phyloP scores from a whole-genome alignment of 306 rosid species.

The Prunus salicina region DNA sequence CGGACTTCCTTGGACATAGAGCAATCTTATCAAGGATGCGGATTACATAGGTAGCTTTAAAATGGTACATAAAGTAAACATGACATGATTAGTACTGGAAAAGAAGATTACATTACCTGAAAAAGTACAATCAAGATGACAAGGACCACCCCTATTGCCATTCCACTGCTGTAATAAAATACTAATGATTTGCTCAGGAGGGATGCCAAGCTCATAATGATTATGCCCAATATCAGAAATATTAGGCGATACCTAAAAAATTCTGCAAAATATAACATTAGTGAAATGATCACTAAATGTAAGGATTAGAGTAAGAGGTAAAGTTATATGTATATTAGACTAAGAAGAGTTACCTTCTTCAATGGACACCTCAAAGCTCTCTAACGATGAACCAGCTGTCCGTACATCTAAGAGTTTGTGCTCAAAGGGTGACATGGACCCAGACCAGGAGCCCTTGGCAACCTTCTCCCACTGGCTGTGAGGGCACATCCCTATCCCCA shows the following conservation, averaged over 20 bases:
- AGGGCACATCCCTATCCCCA: conserved; percentile 75
- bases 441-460: conserved; percentile 65
- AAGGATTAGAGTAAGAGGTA: conserved; percentile 1
- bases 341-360: conserved; percentile 61
- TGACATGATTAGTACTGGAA: conserved; percentile 2
- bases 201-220: conserved; percentile 70
- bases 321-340: conserved; percentile 12
- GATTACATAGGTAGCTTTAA: conserved; percentile 7
- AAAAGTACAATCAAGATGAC: conserved; percentile 79
- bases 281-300: conserved; percentile 4
- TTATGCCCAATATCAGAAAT: conserved; percentile 54
- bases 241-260: conserved; percentile 55
- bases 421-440: conserved; percentile 83
- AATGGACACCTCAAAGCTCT: conserved; percentile 60
- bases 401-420: conserved; percentile 66
- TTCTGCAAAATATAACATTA: conserved; percentile 50
- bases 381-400: conserved; percentile 57
- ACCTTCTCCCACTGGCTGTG: conserved; percentile 86
- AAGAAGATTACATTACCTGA: conserved; percentile 56
- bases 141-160: conserved; percentile 78
- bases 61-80: neutral
- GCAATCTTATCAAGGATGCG: conserved; percentile 1
- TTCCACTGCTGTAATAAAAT: conserved; percentile 80
- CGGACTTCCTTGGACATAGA: neutral
- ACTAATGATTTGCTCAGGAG: conserved; percentile 62